Evolutionary conservation across 2,329 filamentous ascomycete genomes (phyloP).

Genomic region (Aspergillus tubingensis): DNA sequence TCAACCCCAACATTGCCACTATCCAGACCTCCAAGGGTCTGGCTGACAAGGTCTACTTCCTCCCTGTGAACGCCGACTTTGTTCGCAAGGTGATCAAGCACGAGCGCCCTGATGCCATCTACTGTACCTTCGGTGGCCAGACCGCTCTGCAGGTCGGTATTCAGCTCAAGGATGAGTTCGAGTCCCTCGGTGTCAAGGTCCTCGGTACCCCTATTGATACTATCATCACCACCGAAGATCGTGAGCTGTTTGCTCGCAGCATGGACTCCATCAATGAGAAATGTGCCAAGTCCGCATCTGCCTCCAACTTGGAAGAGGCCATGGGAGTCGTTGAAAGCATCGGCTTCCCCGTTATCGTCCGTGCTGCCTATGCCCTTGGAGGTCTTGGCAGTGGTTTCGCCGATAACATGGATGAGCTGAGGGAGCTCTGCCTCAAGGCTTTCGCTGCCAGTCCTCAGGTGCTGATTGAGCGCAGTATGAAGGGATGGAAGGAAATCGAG

Average conservation of each 20-base stretch:
- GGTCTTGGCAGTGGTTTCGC: conserved; percentile 95
- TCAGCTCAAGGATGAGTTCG: conserved; percentile 95
- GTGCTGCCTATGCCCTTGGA: conserved; percentile 93
- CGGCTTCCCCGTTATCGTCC: conserved; percentile 94
- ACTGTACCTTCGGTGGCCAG: conserved; percentile 96
- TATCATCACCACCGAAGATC: conserved; percentile 97
- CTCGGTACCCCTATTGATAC: conserved; percentile 96
- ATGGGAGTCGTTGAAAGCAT: conserved; percentile 86
- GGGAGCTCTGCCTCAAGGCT: conserved; percentile 89
- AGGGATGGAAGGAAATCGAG: conserved; percentile 99
- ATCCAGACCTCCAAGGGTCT: conserved; percentile 98
- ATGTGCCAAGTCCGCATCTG: conserved; percentile 95
- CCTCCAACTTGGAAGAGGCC: conserved; percentile 83
- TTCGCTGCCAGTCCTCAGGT: conserved; percentile 95
- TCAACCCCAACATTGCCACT: conserved; percentile 98
- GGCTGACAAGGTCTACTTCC: conserved; percentile 98
- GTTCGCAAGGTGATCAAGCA: conserved; percentile 96
- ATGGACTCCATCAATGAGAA: conserved; percentile 99
- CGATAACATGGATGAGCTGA: conserved; percentile 77
- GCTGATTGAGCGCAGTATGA: conserved; percentile 97
- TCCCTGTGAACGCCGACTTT: conserved; percentile 94
- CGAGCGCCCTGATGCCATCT: conserved; percentile 93
- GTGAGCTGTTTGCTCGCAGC: conserved; percentile 93
- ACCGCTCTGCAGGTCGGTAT: conserved; percentile 97
- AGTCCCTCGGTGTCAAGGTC: conserved; percentile 86